These are phyloP conservation scores for Eucalyptus albens DNA, from an alignment of 345 rosid species.

Conservation along the genomic window DNA sequence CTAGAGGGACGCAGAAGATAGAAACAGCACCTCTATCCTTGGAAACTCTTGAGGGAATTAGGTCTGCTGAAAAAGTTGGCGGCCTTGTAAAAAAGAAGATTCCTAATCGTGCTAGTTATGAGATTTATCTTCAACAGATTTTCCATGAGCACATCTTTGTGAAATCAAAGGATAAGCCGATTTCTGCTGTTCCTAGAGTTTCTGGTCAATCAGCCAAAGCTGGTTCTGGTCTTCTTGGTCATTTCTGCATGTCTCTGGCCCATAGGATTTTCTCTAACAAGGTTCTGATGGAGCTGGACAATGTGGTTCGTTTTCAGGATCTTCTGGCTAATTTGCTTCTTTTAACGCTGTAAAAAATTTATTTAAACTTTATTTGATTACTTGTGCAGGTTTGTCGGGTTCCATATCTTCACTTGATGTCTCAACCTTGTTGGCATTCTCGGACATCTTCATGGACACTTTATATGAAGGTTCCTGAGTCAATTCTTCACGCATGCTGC, in stretches of 20 bases:
- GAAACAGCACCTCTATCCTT: conserved; percentile 21
- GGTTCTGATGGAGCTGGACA: conserved; percentile 65
- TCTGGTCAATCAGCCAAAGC: conserved; percentile 41
- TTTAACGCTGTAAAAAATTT: not conserved
- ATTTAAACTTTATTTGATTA: not conserved
- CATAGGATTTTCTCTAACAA: conserved; percentile 75
- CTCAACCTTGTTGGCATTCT: conserved; percentile 94
- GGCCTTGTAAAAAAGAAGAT: conserved; percentile 24
- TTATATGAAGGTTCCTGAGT: conserved; percentile 66
- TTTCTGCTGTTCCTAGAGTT: conserved; percentile 16
- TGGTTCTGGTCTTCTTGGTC: conserved; percentile 59
- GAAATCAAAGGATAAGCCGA: conserved; percentile 35
- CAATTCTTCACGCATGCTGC: conserved; percentile 41
- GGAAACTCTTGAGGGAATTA: conserved; percentile 35
- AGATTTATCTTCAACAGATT: conserved; percentile 74
- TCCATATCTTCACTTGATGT: conserved; percentile 74
- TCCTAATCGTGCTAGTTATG: conserved; percentile 50
- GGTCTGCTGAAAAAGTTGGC: conserved; percentile 17
- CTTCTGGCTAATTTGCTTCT: not conserved
- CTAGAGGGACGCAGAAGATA: conserved; percentile 8
- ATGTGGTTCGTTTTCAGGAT: conserved; percentile 39
- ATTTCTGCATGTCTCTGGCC: conserved; percentile 79
- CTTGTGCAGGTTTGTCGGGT: conserved; percentile 55
- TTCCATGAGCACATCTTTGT: conserved; percentile 56
- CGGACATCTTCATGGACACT: conserved; percentile 91